Conservation (phyloP, 2,329 filamentous ascomycete genomes). For the Macrophomina phaseolina region DNA sequence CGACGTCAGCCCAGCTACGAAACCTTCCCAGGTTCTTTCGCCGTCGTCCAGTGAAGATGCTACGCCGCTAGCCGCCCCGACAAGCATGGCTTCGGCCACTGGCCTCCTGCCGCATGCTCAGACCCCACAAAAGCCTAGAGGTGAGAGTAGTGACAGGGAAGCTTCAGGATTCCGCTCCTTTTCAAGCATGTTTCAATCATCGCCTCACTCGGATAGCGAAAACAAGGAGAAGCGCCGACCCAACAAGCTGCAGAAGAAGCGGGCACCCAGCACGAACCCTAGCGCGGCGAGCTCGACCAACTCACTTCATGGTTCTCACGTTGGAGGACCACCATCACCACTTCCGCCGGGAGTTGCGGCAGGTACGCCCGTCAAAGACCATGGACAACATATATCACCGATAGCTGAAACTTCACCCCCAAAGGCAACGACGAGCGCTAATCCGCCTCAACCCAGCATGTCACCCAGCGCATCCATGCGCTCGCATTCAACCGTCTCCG, state of each 20-base stretch:
- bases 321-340: constrained; percentile 37
- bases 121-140: constrained; percentile 24
- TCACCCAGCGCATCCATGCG: constrained; percentile 80
- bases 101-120: constrained; percentile 19
- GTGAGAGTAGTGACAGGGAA: constrained; percentile 20
- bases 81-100: constrained; percentile 27
- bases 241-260: constrained; percentile 91
- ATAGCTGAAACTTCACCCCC: constrained; percentile 25
- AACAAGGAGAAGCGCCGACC: constrained; percentile 72
- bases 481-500: constrained; percentile 68
- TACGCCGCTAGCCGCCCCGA: constrained; percentile 44
- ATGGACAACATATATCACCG: constrained; percentile 32
- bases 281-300: constrained; percentile 91
- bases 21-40: constrained; percentile 43
- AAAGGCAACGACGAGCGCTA: constrained; percentile 27
- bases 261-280: constrained; percentile 77
- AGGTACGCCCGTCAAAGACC: constrained; percentile 35
- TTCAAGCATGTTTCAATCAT: constrained; percentile 50
- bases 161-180: constrained; percentile 27
- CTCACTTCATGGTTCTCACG: constrained; percentile 52
- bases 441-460: constrained; percentile 58
- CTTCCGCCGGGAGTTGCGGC: constrained; percentile 38
- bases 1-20: not conserved
- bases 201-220: constrained; percentile 66
- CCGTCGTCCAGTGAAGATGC: constrained; percentile 47